A percentile compares a stretch with the other conserved stretches of the same genome.
Evolutionary conservation across 2,329 filamentous ascomycete species (phyloP).

Genomic region (Arachnomyces sp.): DNA sequence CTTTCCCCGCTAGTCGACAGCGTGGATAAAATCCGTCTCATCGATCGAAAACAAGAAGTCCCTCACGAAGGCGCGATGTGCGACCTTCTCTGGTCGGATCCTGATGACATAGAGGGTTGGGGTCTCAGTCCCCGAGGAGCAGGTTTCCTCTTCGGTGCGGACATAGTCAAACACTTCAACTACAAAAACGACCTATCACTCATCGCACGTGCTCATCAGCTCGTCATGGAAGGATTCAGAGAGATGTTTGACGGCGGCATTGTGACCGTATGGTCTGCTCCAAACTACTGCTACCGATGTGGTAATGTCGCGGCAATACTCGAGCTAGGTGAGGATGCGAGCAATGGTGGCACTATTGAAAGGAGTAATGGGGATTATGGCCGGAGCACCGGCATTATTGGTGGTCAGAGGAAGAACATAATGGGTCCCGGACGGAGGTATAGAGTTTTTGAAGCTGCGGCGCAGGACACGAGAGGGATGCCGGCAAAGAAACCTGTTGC

Average conservation of each 20-base stretch:
- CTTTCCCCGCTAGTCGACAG: conserved; percentile 85
- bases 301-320: conserved; percentile 93
- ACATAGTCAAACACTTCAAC: conserved; percentile 95
- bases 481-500: conserved; percentile 97
- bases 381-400: conserved; percentile 39
- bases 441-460: conserved; percentile 90
- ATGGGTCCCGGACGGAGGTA: conserved; percentile 80
- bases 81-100: conserved; percentile 94
- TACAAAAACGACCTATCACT: conserved; percentile 85
- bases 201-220: conserved; percentile 88
- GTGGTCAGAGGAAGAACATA: conserved; percentile 35
- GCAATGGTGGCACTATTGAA: conserved; percentile 62
- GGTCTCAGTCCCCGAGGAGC: conserved; percentile 87
- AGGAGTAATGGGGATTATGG: conserved; percentile 49
- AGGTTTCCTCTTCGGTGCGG: conserved; percentile 88
- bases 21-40: conserved; percentile 87
- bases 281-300: conserved; percentile 94
- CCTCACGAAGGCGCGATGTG: conserved; percentile 99
- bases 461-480: conserved; percentile 94
- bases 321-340: conserved; percentile 80
- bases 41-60: conserved; percentile 96
- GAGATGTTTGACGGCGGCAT: conserved; percentile 97
- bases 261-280: conserved; percentile 97
- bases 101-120: conserved; percentile 97
- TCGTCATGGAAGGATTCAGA: conserved; percentile 99